Base-by-base conservation (phyloP, 2,329 filamentous ascomycete genomes). In the Aureobasidium sp. region DNA sequence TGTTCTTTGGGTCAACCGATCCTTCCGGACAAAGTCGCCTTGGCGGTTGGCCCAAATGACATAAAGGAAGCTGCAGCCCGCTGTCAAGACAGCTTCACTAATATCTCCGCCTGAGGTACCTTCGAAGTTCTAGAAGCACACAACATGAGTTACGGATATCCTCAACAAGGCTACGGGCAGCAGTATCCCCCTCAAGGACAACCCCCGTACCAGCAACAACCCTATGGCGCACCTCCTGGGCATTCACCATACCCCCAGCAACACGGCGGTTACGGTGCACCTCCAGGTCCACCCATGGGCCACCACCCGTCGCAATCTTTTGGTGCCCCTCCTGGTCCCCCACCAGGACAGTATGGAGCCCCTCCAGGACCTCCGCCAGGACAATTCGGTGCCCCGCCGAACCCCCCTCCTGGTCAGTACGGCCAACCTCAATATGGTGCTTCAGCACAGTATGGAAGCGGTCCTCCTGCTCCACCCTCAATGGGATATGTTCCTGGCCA, bases 401-500 rank as follows among this genome's bases (percentile, higher is more conserved):
- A 59, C 13, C 52, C 43, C 20, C 52, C 52, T 39, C 64, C 63
- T 36, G 47, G 59, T 34, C 52, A 62, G 10, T 75, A 69, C 66
- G 72, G 66, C 61, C 72, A 64, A 63, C 71, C 72, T 55, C 48
- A 52, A 29, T 74, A 75, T 63, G 72, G 69, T 70, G 34, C 68
- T 72, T 62, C 67, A 57, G 69, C 71, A 36, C 65, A 66, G 29
- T 64, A 65, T 20, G 56, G 55, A n/a, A 27, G 34, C n/a, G 71
- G 69, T 6, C 79, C 82, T 46, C 84, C 87, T 12, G 84, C 87
- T 0, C 82, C 83, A 12, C 84, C 90, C 0, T 89, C 89, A 0
- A 75, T 82, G 0, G 92, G 92, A 39, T 97, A 96, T 70, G 85
- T 85, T 2, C 82, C 87, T 0, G 84, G 85, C 13, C 88, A 89